Evolutionary conservation across 139 green algal genomes (phyloP).

Genomic region (Zygnema cylindricum): DNA sequence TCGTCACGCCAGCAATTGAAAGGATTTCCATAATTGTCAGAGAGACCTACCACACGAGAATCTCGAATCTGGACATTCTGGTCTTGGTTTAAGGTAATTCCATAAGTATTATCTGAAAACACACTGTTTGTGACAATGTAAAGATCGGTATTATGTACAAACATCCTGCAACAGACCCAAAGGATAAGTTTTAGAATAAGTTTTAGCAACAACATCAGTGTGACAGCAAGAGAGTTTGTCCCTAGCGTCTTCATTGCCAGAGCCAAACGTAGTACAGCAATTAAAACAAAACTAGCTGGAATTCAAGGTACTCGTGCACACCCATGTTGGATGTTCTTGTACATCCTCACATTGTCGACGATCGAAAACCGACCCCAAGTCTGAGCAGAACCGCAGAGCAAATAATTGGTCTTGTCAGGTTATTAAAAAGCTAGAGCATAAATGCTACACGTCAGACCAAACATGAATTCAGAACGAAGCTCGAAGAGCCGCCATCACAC

Average conservation of each 20-base stretch:
- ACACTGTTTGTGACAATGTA: background rate
- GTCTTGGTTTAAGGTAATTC: conserved; percentile 22
- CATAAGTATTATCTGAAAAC: conserved; percentile 24
- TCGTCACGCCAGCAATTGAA: background rate
- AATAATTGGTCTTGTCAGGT: background rate
- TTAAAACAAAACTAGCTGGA: background rate
- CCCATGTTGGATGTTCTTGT: conserved; percentile 13
- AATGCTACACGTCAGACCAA: background rate
- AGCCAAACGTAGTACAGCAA: background rate
- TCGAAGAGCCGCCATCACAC: background rate
- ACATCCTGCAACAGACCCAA: conserved; percentile 34
- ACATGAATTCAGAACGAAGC: background rate
- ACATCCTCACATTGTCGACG: conserved; percentile 3
- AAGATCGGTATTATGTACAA: conserved; percentile 16
- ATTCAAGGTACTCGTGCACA: background rate
- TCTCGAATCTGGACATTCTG: background rate
- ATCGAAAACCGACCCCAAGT: background rate
- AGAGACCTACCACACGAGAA: background rate
- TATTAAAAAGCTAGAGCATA: background rate
- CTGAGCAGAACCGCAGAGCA: background rate
- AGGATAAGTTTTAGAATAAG: no score
- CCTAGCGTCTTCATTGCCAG: no score
- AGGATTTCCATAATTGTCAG: conserved; percentile 29
- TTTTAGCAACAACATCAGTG: no score
- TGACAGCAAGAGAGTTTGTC: background rate